These are phyloP conservation scores for Panaeolus papilionaceus DNA, from an alignment of 768 basidiomycete species.

Conservation along the genomic window DNA sequence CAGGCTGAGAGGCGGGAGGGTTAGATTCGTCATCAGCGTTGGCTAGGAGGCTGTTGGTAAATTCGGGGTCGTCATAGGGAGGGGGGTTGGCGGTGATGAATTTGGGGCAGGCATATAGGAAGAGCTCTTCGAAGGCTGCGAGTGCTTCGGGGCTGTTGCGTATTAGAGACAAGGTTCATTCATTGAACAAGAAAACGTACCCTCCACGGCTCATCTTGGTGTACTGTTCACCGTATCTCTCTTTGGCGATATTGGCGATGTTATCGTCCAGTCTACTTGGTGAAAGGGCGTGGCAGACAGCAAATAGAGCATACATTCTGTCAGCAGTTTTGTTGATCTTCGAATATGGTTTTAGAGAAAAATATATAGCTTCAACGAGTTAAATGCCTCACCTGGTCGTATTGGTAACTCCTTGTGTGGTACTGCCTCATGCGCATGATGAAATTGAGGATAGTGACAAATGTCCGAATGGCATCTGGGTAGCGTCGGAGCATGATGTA, in stretches of 20 bases:
- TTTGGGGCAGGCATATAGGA: constrained; percentile 93
- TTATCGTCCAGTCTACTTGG: constrained; percentile 94
- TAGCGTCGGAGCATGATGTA: constrained; percentile 95
- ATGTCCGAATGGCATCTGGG: constrained; percentile 93
- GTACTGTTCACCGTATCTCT: constrained; percentile 92
- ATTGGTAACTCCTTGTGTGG: constrained; percentile 95
- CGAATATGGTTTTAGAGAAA: not conserved
- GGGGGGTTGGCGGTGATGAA: constrained; percentile 96
- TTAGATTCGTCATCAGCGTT: constrained; percentile 40
- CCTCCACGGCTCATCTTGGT: constrained; percentile 84
- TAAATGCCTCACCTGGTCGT: constrained; percentile 74
- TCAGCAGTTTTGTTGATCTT: constrained; percentile 98
- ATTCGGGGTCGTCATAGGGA: constrained; percentile 82
- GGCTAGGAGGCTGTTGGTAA: constrained; percentile 59
- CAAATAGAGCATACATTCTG: constrained; percentile 96
- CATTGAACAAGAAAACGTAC: constrained; percentile 34
- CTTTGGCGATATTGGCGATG: constrained; percentile 91
- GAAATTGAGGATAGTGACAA: constrained; percentile 93
- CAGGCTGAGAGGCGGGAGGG: constrained; percentile 46
- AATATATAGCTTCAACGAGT: not conserved
- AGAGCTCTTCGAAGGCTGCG: constrained; percentile 89
- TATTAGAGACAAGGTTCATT: not conserved
- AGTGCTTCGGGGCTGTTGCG: constrained; percentile 51
- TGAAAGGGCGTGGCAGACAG: constrained; percentile 91
- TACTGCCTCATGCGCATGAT: constrained; percentile 96